Percentiles rank a stretch among this genome's conserved stretches.
phyloP scores from a whole-genome alignment of 768 basidiomycete genomes.

The Agaricus bisporus region DNA sequence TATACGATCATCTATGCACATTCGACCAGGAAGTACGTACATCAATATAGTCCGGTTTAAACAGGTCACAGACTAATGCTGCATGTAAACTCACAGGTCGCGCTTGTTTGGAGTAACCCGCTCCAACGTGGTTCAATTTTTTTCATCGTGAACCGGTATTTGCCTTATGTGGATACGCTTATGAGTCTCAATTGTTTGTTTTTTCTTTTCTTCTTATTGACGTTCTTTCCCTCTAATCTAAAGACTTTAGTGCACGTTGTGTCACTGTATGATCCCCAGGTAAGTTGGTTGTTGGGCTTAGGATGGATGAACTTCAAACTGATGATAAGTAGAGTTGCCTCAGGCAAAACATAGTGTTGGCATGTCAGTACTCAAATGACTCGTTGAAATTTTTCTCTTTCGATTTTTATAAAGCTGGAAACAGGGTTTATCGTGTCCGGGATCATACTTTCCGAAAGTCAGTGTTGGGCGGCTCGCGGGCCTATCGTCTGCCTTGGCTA shows the following conservation, averaged over 20 bases:
- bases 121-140: constrained; percentile 24
- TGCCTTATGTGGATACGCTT: constrained; percentile 33
- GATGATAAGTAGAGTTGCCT: constrained; percentile 17
- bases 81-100: constrained; percentile 17
- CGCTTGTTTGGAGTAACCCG: constrained; percentile 27
- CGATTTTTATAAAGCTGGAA: not conserved
- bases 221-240: not conserved
- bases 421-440: constrained; percentile 29
- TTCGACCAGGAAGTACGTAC: constrained; percentile 27
- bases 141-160: constrained; percentile 34
- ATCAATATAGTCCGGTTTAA: too few relatives aligned
- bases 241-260: constrained; percentile 9
- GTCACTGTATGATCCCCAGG: constrained; percentile 17
- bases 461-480: not conserved
- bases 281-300: not conserved
- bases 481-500: not conserved
- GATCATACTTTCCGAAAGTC: constrained; percentile 31
- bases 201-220: not conserved
- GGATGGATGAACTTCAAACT: not conserved
- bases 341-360: constrained; percentile 22
- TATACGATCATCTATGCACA: constrained; percentile 31
- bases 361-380: constrained; percentile 19
- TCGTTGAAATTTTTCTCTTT: not conserved
- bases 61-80: too few relatives aligned
- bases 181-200: constrained; percentile 25